Base-by-base conservation (phyloP, 768 basidiomycete species). In the Lentinula sp. region DNA sequence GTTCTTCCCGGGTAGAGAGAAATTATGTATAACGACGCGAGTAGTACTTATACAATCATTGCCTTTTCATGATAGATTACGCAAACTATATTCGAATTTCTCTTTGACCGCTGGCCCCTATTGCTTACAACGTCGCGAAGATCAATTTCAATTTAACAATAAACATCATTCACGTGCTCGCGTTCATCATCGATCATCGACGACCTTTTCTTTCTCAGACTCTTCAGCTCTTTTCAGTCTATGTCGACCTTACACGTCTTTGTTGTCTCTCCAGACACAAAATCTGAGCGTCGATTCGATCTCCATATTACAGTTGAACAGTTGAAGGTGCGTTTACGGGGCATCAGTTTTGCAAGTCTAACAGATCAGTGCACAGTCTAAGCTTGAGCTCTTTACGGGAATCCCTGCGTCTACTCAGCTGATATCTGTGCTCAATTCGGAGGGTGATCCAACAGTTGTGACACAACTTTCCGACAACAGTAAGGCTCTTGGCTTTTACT, bases 361-460 rank as follows among this genome's bases (percentile, higher is more conserved):
- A 64, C 37, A 48, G 57, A 43, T 42, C 55, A 56, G 55, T 65
- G 39, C 59, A 55, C 68, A 93, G 90, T 76, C 74, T 57, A 97
- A 93, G 68, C 83, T 98, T 34, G 92, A 95, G 70, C 81, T 86
- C 59, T 84, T 97, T 67, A 98, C 96, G n/a, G 96, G 96, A 23
- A 89, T 98, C 55, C 85, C 91, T 1, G 79, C 81, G 3, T 76
- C 76, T 56, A 87, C 88, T 64, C 96, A 98, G 69, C 63, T 71
- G 1, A 82, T 98, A 49, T 73, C 80, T 0, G 70, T 97, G 8
- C 79, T 83, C 37, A 80, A 84, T 3, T 81, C 86, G 2, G 82
- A 86, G 52, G 77, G 75, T 9, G 83, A 84, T 62, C 68, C 74
- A 1, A 72, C 75, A 42, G 73, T 83, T 8, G 66, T 89, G 11